Conservation (phyloP, 208 protist species). For the Naegleria gruberi region DNA sequence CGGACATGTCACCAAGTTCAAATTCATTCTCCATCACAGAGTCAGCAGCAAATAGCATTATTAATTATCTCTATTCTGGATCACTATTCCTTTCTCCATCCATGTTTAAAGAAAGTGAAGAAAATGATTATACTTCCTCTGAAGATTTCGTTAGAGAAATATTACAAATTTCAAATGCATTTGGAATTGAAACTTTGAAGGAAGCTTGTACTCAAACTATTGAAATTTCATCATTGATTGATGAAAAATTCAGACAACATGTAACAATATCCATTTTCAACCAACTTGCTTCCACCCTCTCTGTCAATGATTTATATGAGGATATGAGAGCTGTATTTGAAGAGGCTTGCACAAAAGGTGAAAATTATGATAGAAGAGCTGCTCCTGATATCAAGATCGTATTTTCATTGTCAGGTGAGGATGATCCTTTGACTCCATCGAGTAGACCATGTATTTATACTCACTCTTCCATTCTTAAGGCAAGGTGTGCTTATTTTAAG, state of each 20-base stretch:
- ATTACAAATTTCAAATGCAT: not conserved
- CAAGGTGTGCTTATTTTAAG: not conserved
- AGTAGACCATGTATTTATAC: not conserved
- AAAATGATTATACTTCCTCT: not conserved
- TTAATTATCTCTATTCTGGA: not conserved
- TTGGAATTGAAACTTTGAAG: not conserved
- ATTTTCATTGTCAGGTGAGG: not conserved
- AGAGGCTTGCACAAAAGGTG: not conserved
- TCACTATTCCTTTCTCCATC: not conserved
- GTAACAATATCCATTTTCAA: not conserved
- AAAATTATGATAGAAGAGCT: not conserved
- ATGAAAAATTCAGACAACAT: not conserved
- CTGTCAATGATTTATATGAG: not conserved
- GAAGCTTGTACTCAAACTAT: not conserved
- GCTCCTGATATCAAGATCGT: not conserved
- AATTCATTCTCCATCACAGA: not conserved
- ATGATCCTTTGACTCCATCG: not conserved
- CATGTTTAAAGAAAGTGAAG: not conserved
- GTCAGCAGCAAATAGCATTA: not conserved
- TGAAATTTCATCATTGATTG: not conserved
- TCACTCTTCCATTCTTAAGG: not conserved
- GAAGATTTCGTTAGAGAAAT: not conserved
- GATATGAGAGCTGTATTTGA: not conserved
- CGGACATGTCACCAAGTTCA: not conserved
- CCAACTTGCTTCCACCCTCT: not conserved